Percentiles rank a stretch among this genome's conserved stretches.
Evolutionary conservation across 805 yeast species (phyloP).

Genomic region (Metschnikowia borealis): DNA sequence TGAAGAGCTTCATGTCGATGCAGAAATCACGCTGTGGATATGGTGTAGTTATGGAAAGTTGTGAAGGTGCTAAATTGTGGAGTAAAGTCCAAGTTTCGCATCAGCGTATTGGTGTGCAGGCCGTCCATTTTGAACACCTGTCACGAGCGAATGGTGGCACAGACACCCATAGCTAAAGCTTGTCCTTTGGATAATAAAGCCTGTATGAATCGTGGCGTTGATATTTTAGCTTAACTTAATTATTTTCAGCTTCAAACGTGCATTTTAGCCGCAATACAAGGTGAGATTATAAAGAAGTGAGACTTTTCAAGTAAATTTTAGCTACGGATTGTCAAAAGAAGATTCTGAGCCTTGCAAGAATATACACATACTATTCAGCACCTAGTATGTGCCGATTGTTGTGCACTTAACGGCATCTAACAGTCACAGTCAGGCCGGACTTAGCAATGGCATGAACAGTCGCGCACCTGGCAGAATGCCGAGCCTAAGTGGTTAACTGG

Average conservation of each 20-base stretch:
- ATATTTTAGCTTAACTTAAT: neutral
- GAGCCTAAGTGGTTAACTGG: neutral
- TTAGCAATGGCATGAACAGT: neutral
- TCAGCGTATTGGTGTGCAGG: conserved; percentile 1
- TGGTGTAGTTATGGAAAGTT: neutral
- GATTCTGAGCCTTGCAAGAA: neutral
- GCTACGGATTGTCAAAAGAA: neutral
- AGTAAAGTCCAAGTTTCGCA: conserved; percentile 2
- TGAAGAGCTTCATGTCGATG: conserved; percentile 14
- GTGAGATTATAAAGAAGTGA: neutral
- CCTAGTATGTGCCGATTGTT: neutral
- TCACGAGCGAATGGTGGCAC: neutral
- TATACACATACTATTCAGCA: neutral
- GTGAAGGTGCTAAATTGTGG: conserved; percentile 1
- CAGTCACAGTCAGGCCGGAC: neutral
- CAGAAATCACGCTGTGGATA: neutral
- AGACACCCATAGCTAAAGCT: neutral
- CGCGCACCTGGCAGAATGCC: neutral
- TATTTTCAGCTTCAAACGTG: neutral
- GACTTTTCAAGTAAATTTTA: neutral
- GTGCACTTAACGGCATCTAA: neutral
- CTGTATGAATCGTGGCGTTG: neutral
- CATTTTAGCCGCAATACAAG: neutral
- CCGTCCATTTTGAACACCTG: conserved; percentile 1
- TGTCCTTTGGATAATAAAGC: neutral